Conservation (phyloP, 345 rosid genomes). For the Kandelia obovata region DNA sequence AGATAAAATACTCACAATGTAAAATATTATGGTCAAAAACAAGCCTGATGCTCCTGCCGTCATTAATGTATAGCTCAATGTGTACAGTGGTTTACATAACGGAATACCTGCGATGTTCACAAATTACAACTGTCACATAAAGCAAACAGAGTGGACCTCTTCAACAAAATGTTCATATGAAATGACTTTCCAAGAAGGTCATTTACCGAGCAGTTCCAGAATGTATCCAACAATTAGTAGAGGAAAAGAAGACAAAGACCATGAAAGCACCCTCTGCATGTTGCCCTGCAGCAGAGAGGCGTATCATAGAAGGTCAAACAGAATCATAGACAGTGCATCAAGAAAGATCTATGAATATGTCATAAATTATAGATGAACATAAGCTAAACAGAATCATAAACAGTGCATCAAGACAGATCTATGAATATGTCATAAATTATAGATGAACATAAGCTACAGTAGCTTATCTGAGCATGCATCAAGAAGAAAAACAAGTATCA, state of each 20-base stretch:
- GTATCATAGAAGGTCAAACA: background rate
- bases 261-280: constrained; percentile 35
- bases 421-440: background rate
- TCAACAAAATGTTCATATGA: background rate
- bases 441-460: background rate
- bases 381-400: background rate
- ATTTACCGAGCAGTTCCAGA: constrained; percentile 39
- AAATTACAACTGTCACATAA: background rate
- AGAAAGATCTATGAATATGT: background rate
- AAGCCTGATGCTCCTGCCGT: constrained; percentile 56
- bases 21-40: constrained; percentile 41
- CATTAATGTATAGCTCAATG: constrained; percentile 50
- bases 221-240: constrained; percentile 42
- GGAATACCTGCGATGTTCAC: constrained; percentile 44
- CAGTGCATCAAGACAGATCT: background rate
- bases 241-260: constrained; percentile 37
- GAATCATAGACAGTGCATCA: background rate
- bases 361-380: background rate
- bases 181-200: background rate
- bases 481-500: background rate
- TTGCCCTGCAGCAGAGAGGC: constrained; percentile 36
- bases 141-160: background rate
- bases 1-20: constrained; percentile 35
- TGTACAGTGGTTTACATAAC: constrained; percentile 49
- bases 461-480: background rate